Percentiles rank a stretch among this genome's conserved stretches.
These are phyloP conservation scores for Digitaria exilis DNA, from an alignment of 202 grass and related monocot species.

Conservation along the genomic window DNA sequence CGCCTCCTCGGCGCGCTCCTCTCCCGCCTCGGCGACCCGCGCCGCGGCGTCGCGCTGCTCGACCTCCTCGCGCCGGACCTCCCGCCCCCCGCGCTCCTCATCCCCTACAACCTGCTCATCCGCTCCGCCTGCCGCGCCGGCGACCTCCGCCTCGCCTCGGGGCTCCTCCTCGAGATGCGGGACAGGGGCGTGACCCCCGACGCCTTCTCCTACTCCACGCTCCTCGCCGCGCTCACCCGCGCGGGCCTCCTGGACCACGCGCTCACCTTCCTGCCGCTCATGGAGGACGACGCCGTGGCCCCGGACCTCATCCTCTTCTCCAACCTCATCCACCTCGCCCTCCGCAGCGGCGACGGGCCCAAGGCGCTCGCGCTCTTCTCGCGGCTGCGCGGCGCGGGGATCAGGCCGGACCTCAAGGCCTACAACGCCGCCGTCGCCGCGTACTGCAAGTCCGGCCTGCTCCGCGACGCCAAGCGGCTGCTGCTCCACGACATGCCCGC, in stretches of 20 bases:
- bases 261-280: constrained; percentile 78
- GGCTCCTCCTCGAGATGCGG: constrained; percentile 86
- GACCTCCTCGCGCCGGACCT: constrained; percentile 53
- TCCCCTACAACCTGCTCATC: constrained; percentile 83
- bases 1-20: constrained; percentile 93
- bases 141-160: constrained; percentile 63
- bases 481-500: constrained; percentile 75
- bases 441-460: constrained; percentile 57
- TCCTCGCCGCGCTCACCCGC: constrained; percentile 81
- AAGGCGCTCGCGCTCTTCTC: constrained; percentile 93
- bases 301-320: constrained; percentile 84
- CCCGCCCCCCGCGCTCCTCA: constrained; percentile 40
- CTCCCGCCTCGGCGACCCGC: constrained; percentile 60
- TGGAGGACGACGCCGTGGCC: constrained; percentile 69
- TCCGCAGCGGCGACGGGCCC: constrained; percentile 62
- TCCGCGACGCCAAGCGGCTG: constrained; percentile 70
- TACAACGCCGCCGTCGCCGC: constrained; percentile 85
- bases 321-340: constrained; percentile 82
- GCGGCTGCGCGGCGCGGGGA: constrained; percentile 51
- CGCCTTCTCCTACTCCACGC: constrained; percentile 87
- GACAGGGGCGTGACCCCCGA: constrained; percentile 53
- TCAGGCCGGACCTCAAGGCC: constrained; percentile 72
- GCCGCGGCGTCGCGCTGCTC: constrained; percentile 79
- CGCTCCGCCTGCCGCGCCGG: constrained; percentile 60
- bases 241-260: constrained; percentile 73